A percentile compares a stretch with the other conserved stretches of the same genome.
These are phyloP conservation scores for Leucoagaricus sp. DNA, from an alignment of 1,284 basidiomycete species.

Conservation along the genomic window DNA sequence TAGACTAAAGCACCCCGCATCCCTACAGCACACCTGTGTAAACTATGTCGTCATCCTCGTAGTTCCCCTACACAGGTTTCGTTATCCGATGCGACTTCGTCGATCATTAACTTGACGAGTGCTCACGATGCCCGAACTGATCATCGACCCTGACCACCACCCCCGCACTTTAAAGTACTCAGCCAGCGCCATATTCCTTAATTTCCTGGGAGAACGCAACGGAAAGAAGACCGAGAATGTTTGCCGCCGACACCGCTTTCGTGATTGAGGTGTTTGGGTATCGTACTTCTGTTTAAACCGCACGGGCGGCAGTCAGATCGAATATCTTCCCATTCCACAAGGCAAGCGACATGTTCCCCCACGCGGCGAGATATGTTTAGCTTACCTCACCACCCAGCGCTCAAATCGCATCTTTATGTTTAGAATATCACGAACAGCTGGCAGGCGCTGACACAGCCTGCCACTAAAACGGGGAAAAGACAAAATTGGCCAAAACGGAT, in stretches of 20 bases:
- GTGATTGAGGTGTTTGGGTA: not conserved
- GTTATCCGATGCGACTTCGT: not conserved
- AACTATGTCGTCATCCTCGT: not conserved
- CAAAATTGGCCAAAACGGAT: too few species aligned
- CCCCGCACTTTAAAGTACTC: not conserved
- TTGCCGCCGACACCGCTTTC: constrained; percentile 17
- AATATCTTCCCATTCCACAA: not conserved
- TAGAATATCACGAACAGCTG: not conserved
- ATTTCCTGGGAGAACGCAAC: not conserved
- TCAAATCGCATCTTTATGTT: not conserved
- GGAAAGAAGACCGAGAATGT: not conserved
- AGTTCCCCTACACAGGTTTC: not conserved
- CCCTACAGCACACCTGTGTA: not conserved
- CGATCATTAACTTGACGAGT: not conserved
- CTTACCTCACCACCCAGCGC: too few species aligned
- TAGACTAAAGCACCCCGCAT: not conserved
- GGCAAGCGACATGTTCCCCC: not conserved
- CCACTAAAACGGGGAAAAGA: not conserved
- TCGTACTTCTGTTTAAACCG: not conserved
- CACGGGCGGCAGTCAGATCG: not conserved
- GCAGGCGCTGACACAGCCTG: not conserved
- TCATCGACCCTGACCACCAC: not conserved
- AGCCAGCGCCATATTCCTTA: not conserved
- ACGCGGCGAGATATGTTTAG: too few species aligned
- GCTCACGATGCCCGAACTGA: not conserved